Evolutionary conservation across 345 rosid species (phyloP).

Genomic region (Gossypium ekmanianum): DNA sequence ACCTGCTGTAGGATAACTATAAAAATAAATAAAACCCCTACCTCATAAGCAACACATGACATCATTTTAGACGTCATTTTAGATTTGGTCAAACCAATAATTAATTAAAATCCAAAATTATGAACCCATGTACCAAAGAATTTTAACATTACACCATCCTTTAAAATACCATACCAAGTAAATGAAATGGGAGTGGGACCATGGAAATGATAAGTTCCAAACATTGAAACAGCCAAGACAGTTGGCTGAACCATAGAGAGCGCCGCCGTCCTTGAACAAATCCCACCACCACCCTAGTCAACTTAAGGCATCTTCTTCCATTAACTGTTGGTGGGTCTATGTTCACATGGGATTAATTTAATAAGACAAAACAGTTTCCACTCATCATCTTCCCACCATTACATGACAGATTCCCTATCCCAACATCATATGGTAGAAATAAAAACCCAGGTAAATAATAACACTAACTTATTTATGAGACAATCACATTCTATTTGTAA

Average conservation of each 20-base stretch:
- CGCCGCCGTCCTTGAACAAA: slow-evolving; percentile 23
- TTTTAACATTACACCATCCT: too few relatives aligned
- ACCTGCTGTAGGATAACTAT: background rate
- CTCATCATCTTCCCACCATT: slow-evolving; percentile 12
- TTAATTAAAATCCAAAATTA: too few relatives aligned
- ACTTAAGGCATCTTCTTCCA: slow-evolving; percentile 12
- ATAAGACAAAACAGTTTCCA: slow-evolving; percentile 15
- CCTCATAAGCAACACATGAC: background rate
- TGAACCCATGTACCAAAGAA: too few relatives aligned
- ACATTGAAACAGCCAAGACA: slow-evolving; percentile 14
- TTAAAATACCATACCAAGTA: too few relatives aligned
- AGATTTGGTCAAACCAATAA: background rate
- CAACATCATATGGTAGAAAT: background rate
- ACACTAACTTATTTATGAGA: slow-evolving; percentile 32
- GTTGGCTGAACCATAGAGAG: background rate
- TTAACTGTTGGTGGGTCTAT: slow-evolving; percentile 2
- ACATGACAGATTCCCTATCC: slow-evolving; percentile 19
- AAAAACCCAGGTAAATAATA: background rate
- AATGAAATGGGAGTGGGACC: slow-evolving; percentile 7
- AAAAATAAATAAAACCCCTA: slow-evolving; percentile 6
- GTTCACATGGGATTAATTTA: slow-evolving; percentile 22
- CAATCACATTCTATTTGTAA: slow-evolving; percentile 25
- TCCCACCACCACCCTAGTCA: slow-evolving; percentile 20
- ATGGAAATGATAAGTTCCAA: slow-evolving; percentile 32
- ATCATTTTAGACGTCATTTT: background rate